Percentiles rank a stretch among this genome's conserved stretches.
Evolutionary conservation across 352 stramenopile genomes (phyloP).

Genomic region (Globisporangium cederbergense): DNA sequence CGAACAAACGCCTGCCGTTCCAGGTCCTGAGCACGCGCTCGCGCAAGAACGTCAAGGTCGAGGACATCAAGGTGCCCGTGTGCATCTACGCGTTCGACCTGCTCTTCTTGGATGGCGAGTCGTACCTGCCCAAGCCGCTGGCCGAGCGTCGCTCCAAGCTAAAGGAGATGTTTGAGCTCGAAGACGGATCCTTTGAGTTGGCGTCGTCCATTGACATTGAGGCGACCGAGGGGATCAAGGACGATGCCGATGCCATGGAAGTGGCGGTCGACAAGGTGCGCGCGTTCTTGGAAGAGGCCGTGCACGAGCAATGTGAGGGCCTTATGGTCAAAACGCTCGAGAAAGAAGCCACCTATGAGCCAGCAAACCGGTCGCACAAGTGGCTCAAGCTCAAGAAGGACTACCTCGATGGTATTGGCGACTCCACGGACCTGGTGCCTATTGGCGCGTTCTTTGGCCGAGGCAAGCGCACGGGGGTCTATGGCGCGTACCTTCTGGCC

Average conservation of each 20-base stretch:
- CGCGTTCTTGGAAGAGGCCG: conserved; percentile 94
- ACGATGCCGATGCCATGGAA: conserved; percentile 88
- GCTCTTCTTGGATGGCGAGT: conserved; percentile 97
- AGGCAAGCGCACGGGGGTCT: conserved; percentile 95
- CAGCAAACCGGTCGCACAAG: conserved; percentile 97
- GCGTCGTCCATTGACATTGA: conserved; percentile 89
- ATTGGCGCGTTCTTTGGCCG: conserved; percentile 97
- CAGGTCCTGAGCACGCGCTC: conserved; percentile 98
- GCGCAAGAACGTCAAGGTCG: conserved; percentile 89
- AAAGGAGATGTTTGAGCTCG: conserved; percentile 89
- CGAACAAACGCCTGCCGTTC: conserved; percentile 96
- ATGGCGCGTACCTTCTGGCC: conserved; percentile 97
- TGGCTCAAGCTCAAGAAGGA: conserved; percentile 99
- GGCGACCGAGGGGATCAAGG: conserved; percentile 79
- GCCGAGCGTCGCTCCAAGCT: conserved; percentile 90
- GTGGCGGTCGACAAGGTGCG: conserved; percentile 73
- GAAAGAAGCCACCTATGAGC: conserved; percentile 96
- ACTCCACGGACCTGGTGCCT: conserved; percentile 98
- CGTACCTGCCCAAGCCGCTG: conserved; percentile 89
- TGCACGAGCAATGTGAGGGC: conserved; percentile 94
- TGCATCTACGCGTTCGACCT: conserved; percentile 98
- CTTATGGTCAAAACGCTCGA: conserved; percentile 99
- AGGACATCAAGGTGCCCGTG: conserved; percentile 90
- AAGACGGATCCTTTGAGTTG: conserved; percentile 94
- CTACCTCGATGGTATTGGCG: conserved; percentile 97